Percentiles rank a stretch among this genome's conserved stretches.
Evolutionary conservation across 768 basidiomycete species (phyloP).

Genomic region (Russula abietina): DNA sequence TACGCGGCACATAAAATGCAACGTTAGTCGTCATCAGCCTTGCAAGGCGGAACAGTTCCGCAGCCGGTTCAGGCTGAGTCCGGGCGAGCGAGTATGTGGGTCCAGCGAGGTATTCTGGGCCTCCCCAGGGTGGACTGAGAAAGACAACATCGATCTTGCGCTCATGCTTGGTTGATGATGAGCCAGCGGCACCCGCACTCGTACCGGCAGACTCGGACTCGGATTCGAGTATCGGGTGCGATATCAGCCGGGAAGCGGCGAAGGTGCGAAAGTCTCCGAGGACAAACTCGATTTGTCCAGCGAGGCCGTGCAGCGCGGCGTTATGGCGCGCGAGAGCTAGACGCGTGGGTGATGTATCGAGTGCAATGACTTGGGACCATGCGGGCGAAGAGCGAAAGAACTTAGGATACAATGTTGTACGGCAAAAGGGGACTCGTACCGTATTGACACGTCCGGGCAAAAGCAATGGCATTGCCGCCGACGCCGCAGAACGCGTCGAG

Average conservation of each 20-base stretch:
- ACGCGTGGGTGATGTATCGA: constrained; percentile 81
- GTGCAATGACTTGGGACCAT: constrained; percentile 63
- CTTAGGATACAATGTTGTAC: too few relatives aligned
- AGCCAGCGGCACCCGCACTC: not conserved
- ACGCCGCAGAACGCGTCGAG: constrained; percentile 97
- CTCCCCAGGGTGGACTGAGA: constrained; percentile 94
- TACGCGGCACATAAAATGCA: constrained; percentile 87
- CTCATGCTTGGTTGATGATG: not conserved
- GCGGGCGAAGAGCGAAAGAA: not conserved
- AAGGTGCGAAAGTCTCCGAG: constrained; percentile 81
- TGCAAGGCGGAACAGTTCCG: constrained; percentile 71
- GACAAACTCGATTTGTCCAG: constrained; percentile 92
- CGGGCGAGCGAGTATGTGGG: constrained; percentile 61
- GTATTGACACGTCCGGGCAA: constrained; percentile 91
- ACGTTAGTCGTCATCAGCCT: constrained; percentile 71
- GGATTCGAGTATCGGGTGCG: not conserved
- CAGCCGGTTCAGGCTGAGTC: constrained; percentile 76
- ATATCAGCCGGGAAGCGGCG: constrained; percentile 40
- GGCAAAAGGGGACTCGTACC: constrained; percentile 48
- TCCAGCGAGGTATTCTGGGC: constrained; percentile 60
- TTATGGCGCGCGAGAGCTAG: constrained; percentile 91
- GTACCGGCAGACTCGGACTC: not conserved
- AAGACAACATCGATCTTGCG: constrained; percentile 84
- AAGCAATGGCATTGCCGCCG: constrained; percentile 95
- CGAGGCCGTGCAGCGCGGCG: constrained; percentile 89